These are phyloP conservation scores for Pseudogymnoascus sp. DNA, from an alignment of 2,329 filamentous ascomycete species.

Conservation along the genomic window DNA sequence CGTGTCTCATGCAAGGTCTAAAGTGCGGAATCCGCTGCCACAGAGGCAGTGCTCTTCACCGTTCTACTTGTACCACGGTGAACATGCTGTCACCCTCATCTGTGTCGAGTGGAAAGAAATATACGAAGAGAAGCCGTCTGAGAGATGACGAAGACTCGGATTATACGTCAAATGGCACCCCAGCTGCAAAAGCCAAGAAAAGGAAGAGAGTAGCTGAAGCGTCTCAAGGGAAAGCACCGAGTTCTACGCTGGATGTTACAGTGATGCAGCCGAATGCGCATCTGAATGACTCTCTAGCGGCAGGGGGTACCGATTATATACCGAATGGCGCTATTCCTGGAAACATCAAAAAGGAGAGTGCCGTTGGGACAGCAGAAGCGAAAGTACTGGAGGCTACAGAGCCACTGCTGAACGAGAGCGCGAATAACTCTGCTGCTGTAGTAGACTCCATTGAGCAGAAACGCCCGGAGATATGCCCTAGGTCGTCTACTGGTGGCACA, in stretches of 20 bases:
- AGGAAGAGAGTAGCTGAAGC: not conserved
- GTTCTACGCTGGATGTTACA: not conserved
- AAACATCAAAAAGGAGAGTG: not conserved
- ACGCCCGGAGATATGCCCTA: not conserved
- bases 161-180: not conserved
- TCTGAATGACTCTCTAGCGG: not conserved
- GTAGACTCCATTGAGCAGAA: not conserved
- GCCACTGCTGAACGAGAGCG: not conserved
- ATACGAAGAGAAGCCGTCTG: not conserved
- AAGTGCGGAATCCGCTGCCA: conserved; percentile 4
- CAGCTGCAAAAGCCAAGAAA: not conserved
- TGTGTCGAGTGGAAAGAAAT: not conserved
- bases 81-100: not conserved
- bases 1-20: not conserved
- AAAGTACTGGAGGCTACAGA: not conserved
- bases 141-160: not conserved
- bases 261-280: not conserved
- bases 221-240: not conserved
- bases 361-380: not conserved
- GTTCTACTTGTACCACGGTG: not conserved
- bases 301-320: not conserved
- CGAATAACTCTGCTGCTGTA: not conserved
- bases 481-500: not conserved
- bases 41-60: not conserved
- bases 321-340: not conserved